phyloP scores from a whole-genome alignment of 306 rosid species.

The Senna siamea region DNA sequence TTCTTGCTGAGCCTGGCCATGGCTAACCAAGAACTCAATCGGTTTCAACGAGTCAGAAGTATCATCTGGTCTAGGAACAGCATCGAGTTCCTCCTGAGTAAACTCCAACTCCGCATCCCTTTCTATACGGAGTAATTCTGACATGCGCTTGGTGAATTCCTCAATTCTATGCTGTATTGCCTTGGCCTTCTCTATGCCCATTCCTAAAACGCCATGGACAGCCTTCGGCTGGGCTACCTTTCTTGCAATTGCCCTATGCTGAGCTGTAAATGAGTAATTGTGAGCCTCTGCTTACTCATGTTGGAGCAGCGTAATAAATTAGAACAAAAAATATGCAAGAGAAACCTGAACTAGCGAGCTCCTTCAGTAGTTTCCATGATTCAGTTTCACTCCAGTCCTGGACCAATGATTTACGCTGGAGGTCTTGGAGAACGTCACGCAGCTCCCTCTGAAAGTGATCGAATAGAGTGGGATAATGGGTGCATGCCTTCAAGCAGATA shows the following conservation, averaged over 20 bases:
- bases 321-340: neutral
- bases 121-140: slow-evolving; percentile 70
- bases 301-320: slow-evolving; percentile 7
- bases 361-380: slow-evolving; percentile 78
- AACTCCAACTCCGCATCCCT: slow-evolving; percentile 87
- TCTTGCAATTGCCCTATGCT: slow-evolving; percentile 74
- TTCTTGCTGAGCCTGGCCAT: slow-evolving; percentile 81
- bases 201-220: slow-evolving; percentile 67
- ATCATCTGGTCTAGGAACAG: slow-evolving; percentile 72
- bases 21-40: slow-evolving; percentile 79
- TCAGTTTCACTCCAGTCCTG: slow-evolving; percentile 58
- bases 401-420: slow-evolving; percentile 47
- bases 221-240: slow-evolving; percentile 51
- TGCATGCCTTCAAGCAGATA: slow-evolving; percentile 65
- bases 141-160: slow-evolving; percentile 63
- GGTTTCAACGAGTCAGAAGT: slow-evolving; percentile 64
- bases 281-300: slow-evolving; percentile 33
- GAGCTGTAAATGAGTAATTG: slow-evolving; percentile 53
- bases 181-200: slow-evolving; percentile 62
- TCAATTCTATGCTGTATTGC: slow-evolving; percentile 69
- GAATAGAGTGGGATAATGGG: slow-evolving; percentile 80
- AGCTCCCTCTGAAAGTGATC: slow-evolving; percentile 90
- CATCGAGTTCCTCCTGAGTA: slow-evolving; percentile 87
- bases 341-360: slow-evolving; percentile 70
- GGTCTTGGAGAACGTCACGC: slow-evolving; percentile 63